These are phyloP conservation scores for Aspergillus quadricinctus DNA, from an alignment of 2,329 filamentous ascomycete genomes.

Conservation along the genomic window DNA sequence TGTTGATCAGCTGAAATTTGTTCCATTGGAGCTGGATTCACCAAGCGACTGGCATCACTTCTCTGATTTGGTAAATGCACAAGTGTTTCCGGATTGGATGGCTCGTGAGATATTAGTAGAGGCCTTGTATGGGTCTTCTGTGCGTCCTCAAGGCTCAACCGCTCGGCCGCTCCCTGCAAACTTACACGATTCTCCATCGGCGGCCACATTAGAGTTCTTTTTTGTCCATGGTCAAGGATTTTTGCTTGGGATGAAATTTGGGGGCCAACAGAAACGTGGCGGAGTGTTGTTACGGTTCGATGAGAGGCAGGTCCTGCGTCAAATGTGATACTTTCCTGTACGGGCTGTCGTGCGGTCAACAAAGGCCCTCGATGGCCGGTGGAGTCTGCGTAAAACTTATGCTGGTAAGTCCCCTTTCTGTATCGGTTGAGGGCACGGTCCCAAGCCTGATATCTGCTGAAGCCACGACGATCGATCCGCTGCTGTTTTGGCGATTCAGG, in stretches of 20 bases:
- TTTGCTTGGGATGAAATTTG: constrained; percentile 12
- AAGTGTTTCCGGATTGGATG: background rate
- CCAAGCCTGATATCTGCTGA: constrained; percentile 46
- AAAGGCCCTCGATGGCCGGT: constrained; percentile 14
- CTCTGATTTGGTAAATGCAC: background rate
- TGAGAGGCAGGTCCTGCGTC: constrained; percentile 10
- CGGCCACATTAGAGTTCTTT: constrained; percentile 6
- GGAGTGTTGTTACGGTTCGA: constrained; percentile 7
- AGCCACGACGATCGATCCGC: constrained; percentile 40
- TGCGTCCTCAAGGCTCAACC: background rate
- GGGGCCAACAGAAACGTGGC: constrained; percentile 11
- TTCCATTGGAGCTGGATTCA: constrained; percentile 19
- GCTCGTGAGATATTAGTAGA: background rate
- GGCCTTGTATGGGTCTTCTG: background rate
- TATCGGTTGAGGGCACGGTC: constrained; percentile 41
- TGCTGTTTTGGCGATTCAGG: constrained; percentile 27
- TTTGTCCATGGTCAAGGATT: constrained; percentile 10
- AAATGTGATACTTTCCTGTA: constrained; percentile 12
- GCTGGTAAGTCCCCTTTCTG: constrained; percentile 20
- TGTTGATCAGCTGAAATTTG: constrained; percentile 14
- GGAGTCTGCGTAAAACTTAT: constrained; percentile 3
- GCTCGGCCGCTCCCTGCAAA: constrained; percentile 1
- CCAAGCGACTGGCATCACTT: constrained; percentile 17
- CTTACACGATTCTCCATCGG: constrained; percentile 18
- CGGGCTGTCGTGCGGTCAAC: constrained; percentile 15